Percentiles rank a stretch among this genome's conserved stretches.
Evolutionary conservation across 495 filamentous ascomycete genomes (phyloP).

Genomic region (Geoglossum glabrum): DNA sequence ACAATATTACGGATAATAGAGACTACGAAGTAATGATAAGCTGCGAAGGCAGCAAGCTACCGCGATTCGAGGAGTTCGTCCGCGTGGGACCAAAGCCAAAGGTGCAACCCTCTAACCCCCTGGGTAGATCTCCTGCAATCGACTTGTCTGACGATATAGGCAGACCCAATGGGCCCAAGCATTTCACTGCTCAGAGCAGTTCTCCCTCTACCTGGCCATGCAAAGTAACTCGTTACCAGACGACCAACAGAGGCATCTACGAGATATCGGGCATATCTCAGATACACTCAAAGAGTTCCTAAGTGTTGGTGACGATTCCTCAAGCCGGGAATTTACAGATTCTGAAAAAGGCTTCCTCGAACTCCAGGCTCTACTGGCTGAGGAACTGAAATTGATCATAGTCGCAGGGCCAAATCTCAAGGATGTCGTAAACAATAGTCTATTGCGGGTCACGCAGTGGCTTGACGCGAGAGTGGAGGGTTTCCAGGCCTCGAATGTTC

Average conservation of each 20-base stretch:
- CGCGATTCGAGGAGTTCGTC: slow-evolving; percentile 13
- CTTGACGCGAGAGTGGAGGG: background rate
- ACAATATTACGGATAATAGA: slow-evolving; percentile 15
- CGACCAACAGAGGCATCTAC: background rate
- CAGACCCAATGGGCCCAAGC: slow-evolving; percentile 1
- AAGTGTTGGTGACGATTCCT: background rate
- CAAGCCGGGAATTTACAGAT: background rate
- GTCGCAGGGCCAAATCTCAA: background rate
- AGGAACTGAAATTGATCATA: background rate
- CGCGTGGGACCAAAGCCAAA: slow-evolving; percentile 9
- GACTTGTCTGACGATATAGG: background rate
- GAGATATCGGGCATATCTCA: background rate
- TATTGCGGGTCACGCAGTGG: background rate
- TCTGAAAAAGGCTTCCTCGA: background rate
- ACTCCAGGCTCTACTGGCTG: background rate
- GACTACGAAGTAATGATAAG: slow-evolving; percentile 16
- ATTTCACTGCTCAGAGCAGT: background rate
- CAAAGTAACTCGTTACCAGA: background rate
- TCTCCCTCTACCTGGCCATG: background rate
- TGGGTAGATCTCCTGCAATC: background rate
- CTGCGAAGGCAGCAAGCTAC: slow-evolving; percentile 10
- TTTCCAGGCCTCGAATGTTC: background rate
- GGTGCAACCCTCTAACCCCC: background rate
- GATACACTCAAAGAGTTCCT: too few species aligned
- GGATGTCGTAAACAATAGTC: background rate